Conservation (phyloP, 257 asterid species). For the Solanum etuberosum region DNA sequence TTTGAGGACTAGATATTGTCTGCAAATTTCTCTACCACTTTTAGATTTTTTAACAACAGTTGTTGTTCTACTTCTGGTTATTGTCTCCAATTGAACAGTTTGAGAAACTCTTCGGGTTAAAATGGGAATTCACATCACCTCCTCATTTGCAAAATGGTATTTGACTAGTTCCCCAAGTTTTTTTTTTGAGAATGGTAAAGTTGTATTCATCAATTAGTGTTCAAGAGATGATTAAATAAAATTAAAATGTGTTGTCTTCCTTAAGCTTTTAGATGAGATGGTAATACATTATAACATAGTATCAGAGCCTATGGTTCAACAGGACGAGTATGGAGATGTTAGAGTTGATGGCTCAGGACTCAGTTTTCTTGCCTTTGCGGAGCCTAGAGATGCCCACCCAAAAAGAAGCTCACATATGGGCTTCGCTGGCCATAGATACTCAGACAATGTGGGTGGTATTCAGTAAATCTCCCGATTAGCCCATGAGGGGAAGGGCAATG, state of each 20-base stretch:
- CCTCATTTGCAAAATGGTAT: neutral
- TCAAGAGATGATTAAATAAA: neutral
- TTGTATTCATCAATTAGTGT: neutral
- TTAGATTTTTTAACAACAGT: neutral
- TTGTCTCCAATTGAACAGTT: neutral
- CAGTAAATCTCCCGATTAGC: neutral
- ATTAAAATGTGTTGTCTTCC: neutral
- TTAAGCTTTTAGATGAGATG: neutral
- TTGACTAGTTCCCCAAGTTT: neutral
- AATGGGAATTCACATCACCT: neutral
- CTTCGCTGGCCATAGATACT: neutral
- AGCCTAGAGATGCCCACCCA: neutral
- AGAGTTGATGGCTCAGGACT: neutral
- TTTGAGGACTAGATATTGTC: neutral
- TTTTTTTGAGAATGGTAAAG: too few species aligned
- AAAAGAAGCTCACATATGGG: neutral
- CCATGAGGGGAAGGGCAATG: neutral
- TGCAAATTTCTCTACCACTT: neutral
- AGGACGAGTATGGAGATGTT: neutral
- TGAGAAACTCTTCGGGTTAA: neutral
- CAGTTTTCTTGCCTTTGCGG: neutral
- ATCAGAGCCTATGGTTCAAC: neutral
- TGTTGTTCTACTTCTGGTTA: neutral
- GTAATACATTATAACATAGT: neutral
- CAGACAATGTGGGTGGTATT: neutral